Evolutionary conservation across 1,284 basidiomycete genomes (phyloP).

Genomic region (Afroboletus lepidellus): DNA sequence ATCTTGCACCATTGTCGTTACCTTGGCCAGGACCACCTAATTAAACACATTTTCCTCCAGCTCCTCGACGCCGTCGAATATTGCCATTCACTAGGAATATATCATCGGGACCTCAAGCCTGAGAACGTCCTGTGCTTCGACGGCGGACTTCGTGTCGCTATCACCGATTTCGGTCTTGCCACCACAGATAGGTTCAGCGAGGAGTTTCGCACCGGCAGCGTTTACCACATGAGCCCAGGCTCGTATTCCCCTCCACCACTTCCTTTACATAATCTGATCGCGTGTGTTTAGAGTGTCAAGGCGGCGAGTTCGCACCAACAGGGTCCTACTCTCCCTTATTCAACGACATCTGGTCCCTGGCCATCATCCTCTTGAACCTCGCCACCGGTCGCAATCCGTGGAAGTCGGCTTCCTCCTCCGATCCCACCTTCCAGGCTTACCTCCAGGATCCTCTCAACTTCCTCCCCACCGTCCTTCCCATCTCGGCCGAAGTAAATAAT

Average conservation of each 20-base stretch:
- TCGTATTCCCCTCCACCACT: constrained; percentile 28
- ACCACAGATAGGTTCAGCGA: constrained; percentile 85
- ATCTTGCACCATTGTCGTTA: constrained; percentile 76
- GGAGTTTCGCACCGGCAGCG: constrained; percentile 94
- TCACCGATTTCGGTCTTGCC: constrained; percentile 97
- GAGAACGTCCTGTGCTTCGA: constrained; percentile 94
- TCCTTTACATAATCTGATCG: constrained; percentile 14
- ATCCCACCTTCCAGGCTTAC: constrained; percentile 77
- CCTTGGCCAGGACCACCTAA: constrained; percentile 77
- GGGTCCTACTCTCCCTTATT: constrained; percentile 81
- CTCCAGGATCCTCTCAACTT: constrained; percentile 62
- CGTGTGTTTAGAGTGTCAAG: constrained; percentile 76
- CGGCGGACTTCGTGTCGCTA: constrained; percentile 76
- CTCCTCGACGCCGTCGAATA: constrained; percentile 93
- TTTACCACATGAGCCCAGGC: constrained; percentile 97
- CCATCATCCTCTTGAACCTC: constrained; percentile 94
- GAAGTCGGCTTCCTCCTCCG: constrained; percentile 87
- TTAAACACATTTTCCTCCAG: constrained; percentile 87
- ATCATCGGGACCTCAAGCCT: constrained; percentile 96
- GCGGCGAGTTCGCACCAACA: constrained; percentile 69
- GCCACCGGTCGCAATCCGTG: constrained; percentile 96
- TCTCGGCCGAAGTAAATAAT: constrained; percentile 67
- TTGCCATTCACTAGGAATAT: constrained; percentile 86
- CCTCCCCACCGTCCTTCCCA: constrained; percentile 72
- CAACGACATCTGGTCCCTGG: constrained; percentile 98